Conservation (phyloP, 169 alveolate genomes). For the Eimeria maxima region DNA sequence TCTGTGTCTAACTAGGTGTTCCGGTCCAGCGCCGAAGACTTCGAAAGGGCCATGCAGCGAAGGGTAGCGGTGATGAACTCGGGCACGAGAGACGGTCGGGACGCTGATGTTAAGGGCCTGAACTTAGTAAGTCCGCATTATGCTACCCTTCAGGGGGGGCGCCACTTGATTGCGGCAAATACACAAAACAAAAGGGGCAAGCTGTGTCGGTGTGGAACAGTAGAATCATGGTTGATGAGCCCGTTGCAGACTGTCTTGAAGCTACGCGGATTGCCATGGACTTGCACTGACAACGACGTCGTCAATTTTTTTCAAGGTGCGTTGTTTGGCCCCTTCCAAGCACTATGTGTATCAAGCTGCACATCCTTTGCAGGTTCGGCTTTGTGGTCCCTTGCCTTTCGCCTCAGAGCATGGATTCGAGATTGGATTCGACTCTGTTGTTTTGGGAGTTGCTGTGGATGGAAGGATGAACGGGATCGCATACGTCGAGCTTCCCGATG, state of each 20-base stretch:
- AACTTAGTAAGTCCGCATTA: constrained; percentile 49
- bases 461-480: constrained; percentile 84
- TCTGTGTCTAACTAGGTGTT: constrained; percentile 56
- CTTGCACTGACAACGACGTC: constrained; percentile 85
- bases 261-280: constrained; percentile 88
- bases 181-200: not conserved
- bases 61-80: constrained; percentile 72
- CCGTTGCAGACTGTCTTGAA: constrained; percentile 80
- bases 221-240: not conserved
- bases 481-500: constrained; percentile 75
- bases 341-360: not conserved
- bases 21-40: constrained; percentile 80
- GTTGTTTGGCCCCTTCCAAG: not conserved
- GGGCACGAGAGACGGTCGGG: constrained; percentile 70
- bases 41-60: constrained; percentile 75
- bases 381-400: not conserved
- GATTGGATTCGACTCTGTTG: constrained; percentile 72
- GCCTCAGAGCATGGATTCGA: constrained; percentile 79
- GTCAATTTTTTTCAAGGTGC: constrained; percentile 84
- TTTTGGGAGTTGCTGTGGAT: constrained; percentile 82
- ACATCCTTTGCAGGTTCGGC: not conserved
- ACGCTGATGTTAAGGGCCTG: constrained; percentile 66
- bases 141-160: not conserved
- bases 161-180: not conserved
- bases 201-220: not conserved